Percentiles rank a stretch among this genome's conserved stretches.
These are phyloP conservation scores for Peronosclerospora sorghi DNA, from an alignment of 352 stramenopile species.

Conservation along the genomic window DNA sequence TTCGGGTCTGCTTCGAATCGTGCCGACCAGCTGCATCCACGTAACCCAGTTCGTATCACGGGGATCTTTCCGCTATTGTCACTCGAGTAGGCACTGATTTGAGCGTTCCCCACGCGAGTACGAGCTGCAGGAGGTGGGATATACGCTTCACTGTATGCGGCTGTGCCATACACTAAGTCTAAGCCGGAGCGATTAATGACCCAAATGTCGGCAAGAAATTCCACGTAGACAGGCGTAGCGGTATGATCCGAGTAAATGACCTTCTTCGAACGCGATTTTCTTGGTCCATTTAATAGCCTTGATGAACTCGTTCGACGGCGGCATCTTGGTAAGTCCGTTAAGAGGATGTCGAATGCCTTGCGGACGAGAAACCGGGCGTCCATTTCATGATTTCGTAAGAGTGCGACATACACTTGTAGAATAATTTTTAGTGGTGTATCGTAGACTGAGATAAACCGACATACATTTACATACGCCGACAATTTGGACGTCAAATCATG, in stretches of 20 bases:
- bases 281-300: constrained; percentile 96
- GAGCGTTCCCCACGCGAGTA: too few species aligned
- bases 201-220: too few species aligned
- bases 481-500: constrained; percentile 92
- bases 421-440: constrained; percentile 95
- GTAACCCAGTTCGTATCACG: too few species aligned
- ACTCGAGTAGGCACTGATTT: too few species aligned
- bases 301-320: constrained; percentile 90
- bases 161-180: too few species aligned
- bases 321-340: constrained; percentile 85
- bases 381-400: constrained; percentile 91
- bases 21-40: too few species aligned
- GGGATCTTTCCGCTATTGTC: too few species aligned
- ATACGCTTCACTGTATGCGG: too few species aligned
- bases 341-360: constrained; percentile 91
- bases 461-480: constrained; percentile 96
- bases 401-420: constrained; percentile 92
- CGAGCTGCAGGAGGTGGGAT: too few species aligned
- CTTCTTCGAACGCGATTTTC: constrained; percentile 97
- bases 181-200: too few species aligned
- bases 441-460: constrained; percentile 93
- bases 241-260: constrained; percentile 86
- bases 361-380: constrained; percentile 91
- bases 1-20: too few species aligned
- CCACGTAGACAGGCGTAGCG: too few species aligned